Evolutionary conservation across 2,329 filamentous ascomycete genomes (phyloP).

Genomic region (Polychaeton citri): DNA sequence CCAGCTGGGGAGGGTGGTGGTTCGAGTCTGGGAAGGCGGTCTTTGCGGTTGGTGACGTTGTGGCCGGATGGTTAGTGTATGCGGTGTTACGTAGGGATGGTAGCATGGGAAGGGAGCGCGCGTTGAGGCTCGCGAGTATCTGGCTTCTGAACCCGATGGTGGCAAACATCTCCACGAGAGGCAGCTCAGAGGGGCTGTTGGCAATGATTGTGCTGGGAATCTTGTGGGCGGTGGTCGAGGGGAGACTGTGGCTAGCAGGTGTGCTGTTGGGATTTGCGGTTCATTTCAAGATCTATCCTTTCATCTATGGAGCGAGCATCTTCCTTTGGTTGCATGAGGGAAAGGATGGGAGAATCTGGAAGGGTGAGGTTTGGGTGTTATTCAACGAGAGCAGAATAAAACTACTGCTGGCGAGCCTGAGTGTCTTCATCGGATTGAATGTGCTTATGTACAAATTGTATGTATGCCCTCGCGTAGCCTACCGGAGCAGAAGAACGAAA

Average conservation of each 20-base stretch:
- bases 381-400: conserved; percentile 37
- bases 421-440: conserved; percentile 64
- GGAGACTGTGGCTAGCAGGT: conserved; percentile 53
- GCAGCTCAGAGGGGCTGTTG: conserved; percentile 82
- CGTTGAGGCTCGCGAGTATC: conserved; percentile 66
- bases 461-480: conserved; percentile 23
- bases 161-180: conserved; percentile 86
- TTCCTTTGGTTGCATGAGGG: conserved; percentile 21
- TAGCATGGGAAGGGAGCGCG: conserved; percentile 36
- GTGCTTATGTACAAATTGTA: conserved; percentile 62
- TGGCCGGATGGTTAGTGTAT: conserved; percentile 69
- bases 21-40: conserved; percentile 80
- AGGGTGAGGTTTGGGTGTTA: conserved; percentile 1
- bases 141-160: conserved; percentile 99
- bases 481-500: too few relatives aligned
- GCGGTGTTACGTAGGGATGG: conserved; percentile 33
- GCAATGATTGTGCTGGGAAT: conserved; percentile 73
- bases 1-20: conserved; percentile 47
- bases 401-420: conserved; percentile 51
- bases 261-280: conserved; percentile 68
- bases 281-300: conserved; percentile 98
- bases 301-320: conserved; percentile 78
- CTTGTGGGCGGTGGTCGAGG: conserved; percentile 64
- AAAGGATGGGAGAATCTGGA: not conserved
- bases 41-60: conserved; percentile 70